Base-by-base conservation (phyloP, 1,139 yeast species). In the Diutina catenulata region DNA sequence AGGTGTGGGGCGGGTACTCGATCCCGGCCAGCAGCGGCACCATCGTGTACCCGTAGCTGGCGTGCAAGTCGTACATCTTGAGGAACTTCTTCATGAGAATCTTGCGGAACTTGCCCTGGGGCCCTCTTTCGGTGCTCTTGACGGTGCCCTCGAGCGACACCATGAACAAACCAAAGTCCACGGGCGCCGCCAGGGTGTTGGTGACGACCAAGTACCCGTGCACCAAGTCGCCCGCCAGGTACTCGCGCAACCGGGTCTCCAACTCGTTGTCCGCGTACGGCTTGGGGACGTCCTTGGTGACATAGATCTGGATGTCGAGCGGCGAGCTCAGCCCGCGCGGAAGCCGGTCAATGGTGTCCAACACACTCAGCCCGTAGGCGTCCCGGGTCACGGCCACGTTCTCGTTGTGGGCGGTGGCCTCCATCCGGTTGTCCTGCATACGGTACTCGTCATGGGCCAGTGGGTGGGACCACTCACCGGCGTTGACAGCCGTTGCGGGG, bases 11-110 rank as follows among this genome's bases (percentile, higher is more conserved):
- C 25, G 56, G 65, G 48, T 70, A 70, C 40, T 59, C 68, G 42
- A 72, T 59, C 9, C 79, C 80, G 0, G 75, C 69, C 46, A 68
- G 61, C 43, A 57, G 65, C 1, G 72, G 72, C n/a, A 68, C 58
- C 28, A 53, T 55, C 3, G 59, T 52, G 39, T 66, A 65, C 5
- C 69, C 68, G 42, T 63, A 68, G 20, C 67, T 57, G 5, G 74
- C 74, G 47, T 62, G 62, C 40, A 67, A 53, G 44, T 68, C 74
- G 44, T 63, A 65, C 73, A 67, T 68, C 42, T 66, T 66, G 37
- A 68, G 47, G 39, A 66, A 60, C 49, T 68, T 68, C 47, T 66
- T 66, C 55, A 63, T 59, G 38, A 64, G 46, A 9, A 37, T 18
- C 18, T 23, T 16, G 13, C 13, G 15, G 22, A 15, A 27, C n/a